These are phyloP conservation scores for Mucuna pruriens DNA, from an alignment of 306 rosid species.

Conservation along the genomic window DNA sequence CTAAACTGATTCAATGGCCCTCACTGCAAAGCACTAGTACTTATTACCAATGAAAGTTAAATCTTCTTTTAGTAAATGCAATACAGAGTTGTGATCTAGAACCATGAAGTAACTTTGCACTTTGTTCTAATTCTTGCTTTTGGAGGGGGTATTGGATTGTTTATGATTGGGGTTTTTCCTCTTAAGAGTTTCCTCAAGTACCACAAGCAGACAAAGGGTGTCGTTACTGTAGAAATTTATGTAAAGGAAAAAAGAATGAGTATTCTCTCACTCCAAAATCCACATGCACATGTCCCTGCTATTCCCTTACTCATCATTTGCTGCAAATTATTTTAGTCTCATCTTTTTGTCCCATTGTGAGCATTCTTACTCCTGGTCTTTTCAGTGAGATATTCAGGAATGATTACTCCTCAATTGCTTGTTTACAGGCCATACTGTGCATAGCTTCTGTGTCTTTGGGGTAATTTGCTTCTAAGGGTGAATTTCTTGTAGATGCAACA, in stretches of 20 bases:
- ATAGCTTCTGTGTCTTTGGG: conserved; percentile 26
- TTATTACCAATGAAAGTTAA: conserved; percentile 52
- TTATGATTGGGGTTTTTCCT: conserved; percentile 53
- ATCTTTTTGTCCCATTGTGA: conserved; percentile 63
- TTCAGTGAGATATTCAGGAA: conserved; percentile 57
- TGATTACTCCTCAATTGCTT: conserved; percentile 38
- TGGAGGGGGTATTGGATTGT: conserved; percentile 13
- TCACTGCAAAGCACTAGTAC: conserved; percentile 36
- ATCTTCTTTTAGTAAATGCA: conserved; percentile 27
- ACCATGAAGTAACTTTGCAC: conserved; percentile 39
- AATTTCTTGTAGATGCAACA: conserved; percentile 59
- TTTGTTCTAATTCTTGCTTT: conserved; percentile 32
- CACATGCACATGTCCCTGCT: conserved; percentile 56
- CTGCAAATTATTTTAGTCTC: conserved; percentile 31
- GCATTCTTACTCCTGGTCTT: conserved; percentile 43
- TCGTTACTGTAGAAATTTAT: conserved; percentile 47
- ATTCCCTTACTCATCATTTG: conserved; percentile 38
- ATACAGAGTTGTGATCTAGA: conserved; percentile 40
- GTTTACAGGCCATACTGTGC: conserved; percentile 33
- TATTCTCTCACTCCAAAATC: conserved; percentile 33
- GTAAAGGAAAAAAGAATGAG: conserved; percentile 27
- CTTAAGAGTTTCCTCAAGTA: conserved; percentile 61
- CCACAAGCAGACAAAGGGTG: conserved; percentile 55
- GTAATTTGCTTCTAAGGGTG: conserved; percentile 56
- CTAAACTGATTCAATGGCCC: conserved; percentile 40